Evolutionary conservation across 2,329 filamentous ascomycete species (phyloP).

Genomic region (Verticillium albo-atrum): DNA sequence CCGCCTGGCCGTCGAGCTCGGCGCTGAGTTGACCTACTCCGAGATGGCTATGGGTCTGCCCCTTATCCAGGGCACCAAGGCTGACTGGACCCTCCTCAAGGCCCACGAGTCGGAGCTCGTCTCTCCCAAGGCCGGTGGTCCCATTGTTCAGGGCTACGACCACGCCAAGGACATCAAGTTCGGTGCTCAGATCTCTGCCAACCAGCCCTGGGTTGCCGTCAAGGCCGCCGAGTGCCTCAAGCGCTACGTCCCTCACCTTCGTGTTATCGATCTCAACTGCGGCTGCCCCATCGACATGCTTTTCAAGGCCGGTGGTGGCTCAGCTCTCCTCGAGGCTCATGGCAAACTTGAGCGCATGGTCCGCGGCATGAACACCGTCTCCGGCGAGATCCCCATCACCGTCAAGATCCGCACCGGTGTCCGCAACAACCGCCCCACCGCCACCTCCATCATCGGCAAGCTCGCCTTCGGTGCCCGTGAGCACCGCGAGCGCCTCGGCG

Average conservation of each 20-base stretch:
- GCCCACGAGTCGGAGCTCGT: conserved; percentile 78
- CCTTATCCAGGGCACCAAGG: conserved; percentile 81
- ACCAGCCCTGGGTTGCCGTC: conserved; percentile 84
- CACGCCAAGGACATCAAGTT: conserved; percentile 81
- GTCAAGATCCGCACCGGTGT: conserved; percentile 94
- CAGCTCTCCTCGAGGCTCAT: conserved; percentile 82
- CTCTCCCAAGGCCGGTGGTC: conserved; percentile 52
- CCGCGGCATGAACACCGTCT: conserved; percentile 92
- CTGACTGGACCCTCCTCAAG: conserved; percentile 93
- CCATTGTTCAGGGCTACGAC: conserved; percentile 71
- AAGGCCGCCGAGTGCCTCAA: conserved; percentile 83
- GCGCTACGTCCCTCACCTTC: conserved; percentile 72
- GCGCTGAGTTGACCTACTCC: conserved; percentile 91
- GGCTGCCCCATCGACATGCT: conserved; percentile 96
- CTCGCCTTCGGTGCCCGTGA: conserved; percentile 77
- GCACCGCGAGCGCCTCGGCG: conserved; percentile 63
- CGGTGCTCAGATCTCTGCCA: conserved; percentile 87
- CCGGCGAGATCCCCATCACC: conserved; percentile 84
- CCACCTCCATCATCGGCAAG: conserved; percentile 75
- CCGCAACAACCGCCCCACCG: conserved; percentile 72
- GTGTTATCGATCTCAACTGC: conserved; percentile 92
- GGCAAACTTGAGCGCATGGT: conserved; percentile 92
- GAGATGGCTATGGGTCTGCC: conserved; percentile 97
- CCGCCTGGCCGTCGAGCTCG: conserved; percentile 81
- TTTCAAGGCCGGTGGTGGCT: conserved; percentile 82